A percentile compares a stretch with the other conserved stretches of the same genome.
These are phyloP conservation scores for Phytomonas francai DNA, from an alignment of 208 protist genomes.

Conservation along the genomic window DNA sequence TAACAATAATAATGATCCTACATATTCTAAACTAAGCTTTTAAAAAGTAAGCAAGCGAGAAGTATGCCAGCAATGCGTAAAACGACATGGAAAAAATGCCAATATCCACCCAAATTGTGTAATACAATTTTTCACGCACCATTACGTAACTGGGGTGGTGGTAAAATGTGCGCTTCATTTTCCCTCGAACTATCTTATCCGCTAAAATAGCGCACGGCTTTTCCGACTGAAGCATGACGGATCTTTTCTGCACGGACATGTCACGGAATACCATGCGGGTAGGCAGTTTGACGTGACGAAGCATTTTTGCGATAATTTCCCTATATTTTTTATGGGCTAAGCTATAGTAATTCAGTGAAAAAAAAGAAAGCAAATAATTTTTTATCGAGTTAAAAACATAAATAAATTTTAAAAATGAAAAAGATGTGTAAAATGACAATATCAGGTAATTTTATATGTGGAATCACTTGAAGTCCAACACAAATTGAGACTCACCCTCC, in stretches of 20 bases:
- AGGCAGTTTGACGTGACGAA: slow-evolving; percentile 1
- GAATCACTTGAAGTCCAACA: slow-evolving; percentile 37
- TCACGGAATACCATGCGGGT: slow-evolving; percentile 2
- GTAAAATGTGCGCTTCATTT: slow-evolving; percentile 55
- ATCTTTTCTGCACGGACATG: slow-evolving; percentile 25
- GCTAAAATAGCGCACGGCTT: slow-evolving; percentile 73
- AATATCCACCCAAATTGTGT: slow-evolving; percentile 84
- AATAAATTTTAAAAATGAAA: background rate
- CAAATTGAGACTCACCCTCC: slow-evolving; percentile 58
- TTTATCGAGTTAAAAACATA: background rate
- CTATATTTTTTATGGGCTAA: background rate
- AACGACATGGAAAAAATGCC: slow-evolving; percentile 64
- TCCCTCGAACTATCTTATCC: slow-evolving; percentile 81
- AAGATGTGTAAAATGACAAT: background rate
- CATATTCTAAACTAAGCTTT: slow-evolving; percentile 55
- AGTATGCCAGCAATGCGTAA: slow-evolving; percentile 72
- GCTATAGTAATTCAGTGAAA: slow-evolving; percentile 5
- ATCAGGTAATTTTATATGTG: background rate
- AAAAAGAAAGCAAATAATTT: background rate
- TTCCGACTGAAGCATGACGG: slow-evolving; percentile 69
- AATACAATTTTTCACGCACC: slow-evolving; percentile 85
- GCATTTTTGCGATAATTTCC: background rate
- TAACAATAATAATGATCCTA: slow-evolving; percentile 5
- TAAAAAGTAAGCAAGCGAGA: slow-evolving; percentile 79
- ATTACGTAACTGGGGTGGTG: slow-evolving; percentile 84